Evolutionary conservation across 2,329 filamentous ascomycete species (phyloP).

Genomic region (Colletotrichum tabaci): DNA sequence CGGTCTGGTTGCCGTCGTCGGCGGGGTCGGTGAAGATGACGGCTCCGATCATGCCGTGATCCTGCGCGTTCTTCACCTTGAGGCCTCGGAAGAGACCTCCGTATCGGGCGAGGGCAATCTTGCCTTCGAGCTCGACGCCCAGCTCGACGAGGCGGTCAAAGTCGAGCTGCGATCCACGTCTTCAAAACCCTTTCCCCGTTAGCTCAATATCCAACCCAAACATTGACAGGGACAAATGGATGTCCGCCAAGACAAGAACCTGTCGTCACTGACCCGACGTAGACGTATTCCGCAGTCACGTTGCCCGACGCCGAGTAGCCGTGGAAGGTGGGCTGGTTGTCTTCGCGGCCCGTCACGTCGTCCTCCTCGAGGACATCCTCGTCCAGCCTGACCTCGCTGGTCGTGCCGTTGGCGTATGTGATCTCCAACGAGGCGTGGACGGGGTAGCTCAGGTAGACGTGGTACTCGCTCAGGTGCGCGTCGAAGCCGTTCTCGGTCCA

Average conservation of each 20-base stretch:
- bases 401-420: constrained; percentile 58
- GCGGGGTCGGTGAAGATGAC: constrained; percentile 83
- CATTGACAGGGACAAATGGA: no score
- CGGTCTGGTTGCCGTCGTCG: constrained; percentile 82
- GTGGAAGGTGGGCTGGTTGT: constrained; percentile 84
- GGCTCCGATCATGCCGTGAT: constrained; percentile 80
- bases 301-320: constrained; percentile 87
- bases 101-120: constrained; percentile 85
- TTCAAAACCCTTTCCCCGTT: constrained; percentile 22
- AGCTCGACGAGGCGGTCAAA: constrained; percentile 79
- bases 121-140: constrained; percentile 79
- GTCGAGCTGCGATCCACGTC: constrained; percentile 78
- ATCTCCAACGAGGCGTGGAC: constrained; percentile 66
- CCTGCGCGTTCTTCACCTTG: constrained; percentile 87
- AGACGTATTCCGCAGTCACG: constrained; percentile 82
- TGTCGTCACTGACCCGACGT: constrained; percentile 70
- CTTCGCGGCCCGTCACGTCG: constrained; percentile 76
- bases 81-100: constrained; percentile 84
- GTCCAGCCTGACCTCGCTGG: constrained; percentile 76
- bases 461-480: constrained; percentile 61
- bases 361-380: constrained; percentile 83
- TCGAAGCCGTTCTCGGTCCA: constrained; percentile 55
- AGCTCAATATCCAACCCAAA: neutral
- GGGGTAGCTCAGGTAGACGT: constrained; percentile 75
- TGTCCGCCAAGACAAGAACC: rapidly evolving